Percentiles rank a stretch among this genome's conserved stretches.
Conservation (phyloP, 371 early-diverging fungal genomes). For the Mucor sp. region DNA sequence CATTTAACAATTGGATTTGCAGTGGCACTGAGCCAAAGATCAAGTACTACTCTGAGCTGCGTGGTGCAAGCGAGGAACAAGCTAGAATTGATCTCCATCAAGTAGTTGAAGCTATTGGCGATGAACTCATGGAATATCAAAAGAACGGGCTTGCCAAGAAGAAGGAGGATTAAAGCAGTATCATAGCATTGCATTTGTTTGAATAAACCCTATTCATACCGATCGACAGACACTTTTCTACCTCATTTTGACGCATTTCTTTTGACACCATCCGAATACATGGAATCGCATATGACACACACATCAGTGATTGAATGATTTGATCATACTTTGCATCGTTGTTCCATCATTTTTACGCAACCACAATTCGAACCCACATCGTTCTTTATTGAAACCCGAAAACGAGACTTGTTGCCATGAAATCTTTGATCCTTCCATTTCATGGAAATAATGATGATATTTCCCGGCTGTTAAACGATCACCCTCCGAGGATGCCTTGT, state of each 20-base stretch:
- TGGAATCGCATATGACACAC: background rate
- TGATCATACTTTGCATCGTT: background rate
- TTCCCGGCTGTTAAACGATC: conserved; percentile 26
- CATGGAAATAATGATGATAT: conserved; percentile 38
- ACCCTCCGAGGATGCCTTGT: conserved; percentile 9
- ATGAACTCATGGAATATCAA: conserved; percentile 57
- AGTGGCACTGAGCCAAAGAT: conserved; percentile 96
- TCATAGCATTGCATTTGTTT: background rate
- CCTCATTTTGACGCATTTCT: background rate
- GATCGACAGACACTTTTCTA: background rate
- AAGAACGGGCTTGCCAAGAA: conserved; percentile 50
- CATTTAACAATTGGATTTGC: conserved; percentile 5
- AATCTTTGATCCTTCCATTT: conserved; percentile 34
- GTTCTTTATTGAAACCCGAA: background rate
- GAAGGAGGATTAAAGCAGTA: conserved; percentile 25
- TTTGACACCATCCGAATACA: background rate
- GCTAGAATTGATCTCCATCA: conserved; percentile 47
- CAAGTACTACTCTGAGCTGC: conserved; percentile 91
- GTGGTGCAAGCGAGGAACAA: conserved; percentile 55
- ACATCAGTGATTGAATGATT: background rate
- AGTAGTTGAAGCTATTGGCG: conserved; percentile 60
- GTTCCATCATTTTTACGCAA: background rate
- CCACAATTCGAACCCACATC: background rate
- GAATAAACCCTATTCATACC: no score
- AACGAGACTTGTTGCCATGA: background rate